phyloP scores from a whole-genome alignment of 163 green algal species.

The Scenedesmus sp. region DNA sequence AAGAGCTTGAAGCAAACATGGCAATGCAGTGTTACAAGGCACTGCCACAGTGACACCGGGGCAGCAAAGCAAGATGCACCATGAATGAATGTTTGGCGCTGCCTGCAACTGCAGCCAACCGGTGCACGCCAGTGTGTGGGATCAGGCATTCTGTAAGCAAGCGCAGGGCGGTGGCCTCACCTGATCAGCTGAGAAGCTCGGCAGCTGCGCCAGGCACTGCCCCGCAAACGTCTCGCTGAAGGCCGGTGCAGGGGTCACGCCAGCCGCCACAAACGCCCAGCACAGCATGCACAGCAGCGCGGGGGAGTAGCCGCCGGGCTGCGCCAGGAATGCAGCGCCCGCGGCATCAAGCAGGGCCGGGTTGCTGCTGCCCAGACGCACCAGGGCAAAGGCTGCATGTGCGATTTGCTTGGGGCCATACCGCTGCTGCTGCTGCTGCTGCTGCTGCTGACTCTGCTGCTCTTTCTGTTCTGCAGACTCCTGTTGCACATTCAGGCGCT shows the following conservation, averaged over 20 bases:
- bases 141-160: neutral
- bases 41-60: neutral
- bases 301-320: neutral
- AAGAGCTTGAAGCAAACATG: neutral
- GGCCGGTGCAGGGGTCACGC: neutral
- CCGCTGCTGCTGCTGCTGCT: neutral
- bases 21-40: neutral
- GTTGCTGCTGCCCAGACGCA: neutral
- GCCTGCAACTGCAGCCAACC: neutral
- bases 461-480: neutral
- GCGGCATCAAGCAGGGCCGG: constrained; percentile 5
- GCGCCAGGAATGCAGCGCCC: constrained; percentile 10
- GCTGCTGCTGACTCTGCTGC: neutral
- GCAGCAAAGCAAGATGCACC: neutral
- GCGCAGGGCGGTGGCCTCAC: neutral
- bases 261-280: constrained; percentile 13
- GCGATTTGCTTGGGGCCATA: constrained; percentile 16
- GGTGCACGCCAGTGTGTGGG: neutral
- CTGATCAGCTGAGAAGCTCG: constrained; percentile 40
- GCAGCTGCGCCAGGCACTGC: neutral
- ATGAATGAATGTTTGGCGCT: neutral
- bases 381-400: constrained; percentile 11
- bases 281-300: constrained; percentile 41
- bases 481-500: neutral
- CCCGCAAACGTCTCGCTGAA: neutral